Evolutionary conservation across 495 filamentous ascomycete species (phyloP), one percentile per base, ranked within the genome.

Genomic region (Diplogelasinospora grovesii): DNA sequence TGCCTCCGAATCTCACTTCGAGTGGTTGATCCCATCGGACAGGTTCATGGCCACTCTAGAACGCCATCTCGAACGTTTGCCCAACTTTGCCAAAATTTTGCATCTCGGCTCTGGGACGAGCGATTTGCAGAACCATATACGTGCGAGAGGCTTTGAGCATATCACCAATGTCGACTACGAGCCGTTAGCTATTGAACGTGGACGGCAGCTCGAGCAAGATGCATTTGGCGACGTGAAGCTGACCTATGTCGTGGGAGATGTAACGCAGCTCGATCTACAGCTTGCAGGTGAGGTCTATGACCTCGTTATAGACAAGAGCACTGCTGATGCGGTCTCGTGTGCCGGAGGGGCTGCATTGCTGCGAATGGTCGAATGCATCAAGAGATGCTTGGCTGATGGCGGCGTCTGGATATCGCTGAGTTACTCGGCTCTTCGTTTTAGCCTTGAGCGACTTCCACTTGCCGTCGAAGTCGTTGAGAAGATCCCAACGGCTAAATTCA

Each of bases 151-250:
- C 3, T 63, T 59, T 28, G 5, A 26, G 3, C 48, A 65, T 45
- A 50, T 69, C 28, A 64, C 60, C 2, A 68, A 69, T 30, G 43
- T 61, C 32, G 66, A 69, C 49, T 69, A 61, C 46, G 64, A 68
- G 33, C 63, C 63, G 1, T 40, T 66, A 11, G 64, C 66, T 10
- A 45, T 63, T 3, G 59, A 60, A 16, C 48, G 58, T 3, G 59
- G 61, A 0, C 58, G 49, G 5, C 48, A 51, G 24, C 37, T 59
- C 7, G 64, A 69, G 46, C 16, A 37, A 8, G 19, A 39, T 0
- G 46, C 30, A 1, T 66, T 68, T 27, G 66, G 63, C 19, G 56
- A 66, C 26, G 52, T 59, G 19, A 35, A 14, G 14, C 59, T 53
- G 43, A 48, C 45, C 33, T 69, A 69, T 23, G 19, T 53, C 22